These are phyloP conservation scores for Exophiala spinifera DNA, from an alignment of 2,329 filamentous ascomycete species.

Conservation along the genomic window DNA sequence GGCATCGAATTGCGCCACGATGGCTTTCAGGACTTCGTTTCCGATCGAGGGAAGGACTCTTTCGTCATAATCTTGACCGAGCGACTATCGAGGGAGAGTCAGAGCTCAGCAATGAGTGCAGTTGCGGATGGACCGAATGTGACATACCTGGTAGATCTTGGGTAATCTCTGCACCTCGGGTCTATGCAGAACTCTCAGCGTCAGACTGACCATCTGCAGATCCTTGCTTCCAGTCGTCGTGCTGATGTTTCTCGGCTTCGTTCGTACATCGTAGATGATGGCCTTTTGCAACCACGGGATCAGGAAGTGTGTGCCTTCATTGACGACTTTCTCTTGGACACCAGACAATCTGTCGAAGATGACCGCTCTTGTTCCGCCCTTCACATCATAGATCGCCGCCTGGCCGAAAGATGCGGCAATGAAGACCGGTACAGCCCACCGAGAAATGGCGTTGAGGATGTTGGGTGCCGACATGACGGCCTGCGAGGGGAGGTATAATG, in stretches of 20 bases:
- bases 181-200: slow-evolving; percentile 87
- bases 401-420: slow-evolving; percentile 66
- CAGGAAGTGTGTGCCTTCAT: slow-evolving; percentile 95
- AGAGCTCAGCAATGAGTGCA: neutral
- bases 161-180: slow-evolving; percentile 89
- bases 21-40: slow-evolving; percentile 98
- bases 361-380: slow-evolving; percentile 88
- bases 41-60: slow-evolving; percentile 96
- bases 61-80: slow-evolving; percentile 98
- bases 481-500: neutral
- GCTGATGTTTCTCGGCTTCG: slow-evolving; percentile 93
- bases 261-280: slow-evolving; percentile 95
- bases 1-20: slow-evolving; percentile 98
- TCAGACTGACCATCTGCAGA: slow-evolving; percentile 99
- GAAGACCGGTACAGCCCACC: slow-evolving; percentile 69
- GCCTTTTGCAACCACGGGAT: slow-evolving; percentile 93
- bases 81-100: slow-evolving; percentile 59
- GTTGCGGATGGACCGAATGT: no score
- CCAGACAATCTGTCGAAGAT: slow-evolving; percentile 94
- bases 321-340: slow-evolving; percentile 88
- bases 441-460: slow-evolving; percentile 61
- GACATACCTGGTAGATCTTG: slow-evolving; percentile 92
- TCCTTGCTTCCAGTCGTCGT: slow-evolving; percentile 99
- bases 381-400: slow-evolving; percentile 92
- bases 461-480: slow-evolving; percentile 34